These are phyloP conservation scores for Immersiporthe knoxdaviesiana DNA, from an alignment of 2,329 filamentous ascomycete species.

Conservation along the genomic window DNA sequence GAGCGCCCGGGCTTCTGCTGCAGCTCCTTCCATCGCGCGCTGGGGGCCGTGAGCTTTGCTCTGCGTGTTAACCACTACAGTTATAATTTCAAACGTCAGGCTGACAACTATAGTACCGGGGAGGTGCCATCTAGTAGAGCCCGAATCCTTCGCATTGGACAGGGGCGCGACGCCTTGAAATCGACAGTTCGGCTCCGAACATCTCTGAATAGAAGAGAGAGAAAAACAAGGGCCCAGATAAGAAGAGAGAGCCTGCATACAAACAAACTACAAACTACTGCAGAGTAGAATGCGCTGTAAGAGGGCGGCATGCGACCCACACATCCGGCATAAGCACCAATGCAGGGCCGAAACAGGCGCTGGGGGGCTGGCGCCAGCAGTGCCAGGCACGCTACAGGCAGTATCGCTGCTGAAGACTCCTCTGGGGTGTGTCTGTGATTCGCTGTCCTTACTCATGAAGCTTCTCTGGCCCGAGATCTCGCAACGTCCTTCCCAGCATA, in stretches of 20 bases:
- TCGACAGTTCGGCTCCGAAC: background rate
- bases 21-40: background rate
- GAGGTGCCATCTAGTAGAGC: background rate
- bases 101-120: background rate
- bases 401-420: conserved; percentile 19
- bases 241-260: background rate
- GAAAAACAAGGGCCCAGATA: too few species aligned
- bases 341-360: conserved; percentile 28
- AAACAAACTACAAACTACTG: background rate
- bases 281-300: background rate
- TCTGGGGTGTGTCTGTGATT: background rate
- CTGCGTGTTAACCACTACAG: background rate
- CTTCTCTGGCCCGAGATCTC: background rate
- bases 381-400: conserved; percentile 18
- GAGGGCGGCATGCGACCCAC: background rate
- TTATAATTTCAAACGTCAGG: background rate
- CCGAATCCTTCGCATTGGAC: background rate
- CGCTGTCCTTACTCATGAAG: background rate
- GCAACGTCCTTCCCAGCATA: conserved; percentile 12
- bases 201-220: background rate
- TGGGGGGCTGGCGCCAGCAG: conserved; percentile 11
- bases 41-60: background rate
- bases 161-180: background rate
- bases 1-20: background rate
- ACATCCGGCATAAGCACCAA: conserved; percentile 22